Percentiles rank a stretch among this genome's conserved stretches.
Evolutionary conservation across 805 yeast species (phyloP).

Genomic region (Candida golubevii): DNA sequence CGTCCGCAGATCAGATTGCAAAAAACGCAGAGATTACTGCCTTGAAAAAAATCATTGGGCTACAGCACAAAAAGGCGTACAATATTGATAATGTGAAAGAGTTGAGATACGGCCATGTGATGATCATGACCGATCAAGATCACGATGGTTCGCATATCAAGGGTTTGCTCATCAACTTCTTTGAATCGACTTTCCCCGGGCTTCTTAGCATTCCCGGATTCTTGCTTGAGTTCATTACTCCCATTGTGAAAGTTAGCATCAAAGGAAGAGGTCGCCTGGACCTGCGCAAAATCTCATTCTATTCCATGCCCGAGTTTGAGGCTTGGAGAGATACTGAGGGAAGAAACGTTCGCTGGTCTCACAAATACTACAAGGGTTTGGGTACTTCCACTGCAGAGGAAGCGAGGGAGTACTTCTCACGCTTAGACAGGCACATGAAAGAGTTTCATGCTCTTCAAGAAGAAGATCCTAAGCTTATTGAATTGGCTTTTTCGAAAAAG

Average conservation of each 20-base stretch:
- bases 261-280: constrained; percentile 49
- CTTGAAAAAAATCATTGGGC: constrained; percentile 89
- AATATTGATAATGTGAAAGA: constrained; percentile 55
- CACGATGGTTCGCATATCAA: constrained; percentile 98
- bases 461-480: constrained; percentile 73
- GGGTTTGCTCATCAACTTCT: constrained; percentile 88
- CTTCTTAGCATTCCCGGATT: constrained; percentile 86
- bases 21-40: constrained; percentile 95
- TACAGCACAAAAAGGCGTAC: constrained; percentile 87
- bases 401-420: constrained; percentile 82
- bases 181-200: constrained; percentile 94
- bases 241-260: constrained; percentile 87
- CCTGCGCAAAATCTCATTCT: constrained; percentile 64
- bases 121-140: constrained; percentile 99
- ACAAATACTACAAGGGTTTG: constrained; percentile 96
- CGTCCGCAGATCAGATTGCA: constrained; percentile 89
- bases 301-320: constrained; percentile 94
- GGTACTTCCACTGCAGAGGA: constrained; percentile 89
- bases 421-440: constrained; percentile 81
- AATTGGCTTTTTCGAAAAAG: constrained; percentile 89
- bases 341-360: constrained; percentile 70
- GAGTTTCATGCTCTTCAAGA: constrained; percentile 76
- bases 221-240: constrained; percentile 89
- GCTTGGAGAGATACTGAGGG: constrained; percentile 88
- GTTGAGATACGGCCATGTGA: constrained; percentile 89